Evolutionary conservation across 164 flowering plant genomes (phyloP).

Genomic region (Magnolia kwangsiensis): DNA sequence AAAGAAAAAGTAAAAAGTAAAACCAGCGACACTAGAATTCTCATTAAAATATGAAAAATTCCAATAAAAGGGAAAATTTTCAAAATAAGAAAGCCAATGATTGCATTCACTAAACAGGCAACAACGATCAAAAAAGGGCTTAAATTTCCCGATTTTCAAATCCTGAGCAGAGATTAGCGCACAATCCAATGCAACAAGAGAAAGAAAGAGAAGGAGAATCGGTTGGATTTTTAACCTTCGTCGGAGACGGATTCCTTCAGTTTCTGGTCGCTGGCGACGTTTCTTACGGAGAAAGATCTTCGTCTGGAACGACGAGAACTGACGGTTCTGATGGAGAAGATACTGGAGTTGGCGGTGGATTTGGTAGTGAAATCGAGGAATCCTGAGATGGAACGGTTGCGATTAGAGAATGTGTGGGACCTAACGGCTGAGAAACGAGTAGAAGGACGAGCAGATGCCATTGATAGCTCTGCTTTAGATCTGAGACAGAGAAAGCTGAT

Average conservation of each 20-base stretch:
- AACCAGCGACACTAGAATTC: no score
- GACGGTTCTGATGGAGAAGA: neutral
- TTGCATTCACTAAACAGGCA: no score
- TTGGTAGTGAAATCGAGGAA: neutral
- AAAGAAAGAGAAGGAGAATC: neutral
- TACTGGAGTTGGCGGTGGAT: neutral
- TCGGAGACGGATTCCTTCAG: conserved; percentile 17
- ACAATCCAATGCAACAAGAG: neutral
- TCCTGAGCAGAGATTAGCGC: no score
- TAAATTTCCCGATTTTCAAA: no score
- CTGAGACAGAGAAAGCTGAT: neutral
- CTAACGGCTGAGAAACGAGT: neutral
- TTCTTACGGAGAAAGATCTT: conserved; percentile 6
- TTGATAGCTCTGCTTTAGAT: neutral
- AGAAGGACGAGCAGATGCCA: neutral
- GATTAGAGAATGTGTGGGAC: neutral
- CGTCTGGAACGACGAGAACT: neutral
- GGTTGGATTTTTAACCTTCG: conserved; percentile 16
- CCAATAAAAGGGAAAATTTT: no score
- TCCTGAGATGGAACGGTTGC: conserved; percentile 2
- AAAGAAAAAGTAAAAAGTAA: no score
- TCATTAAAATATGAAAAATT: no score
- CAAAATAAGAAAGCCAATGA: no score
- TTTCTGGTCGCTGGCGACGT: conserved; percentile 12
- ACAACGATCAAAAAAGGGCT: no score